These are phyloP conservation scores for Penicillium ucsense DNA, from an alignment of 495 filamentous ascomycete species.

Conservation along the genomic window DNA sequence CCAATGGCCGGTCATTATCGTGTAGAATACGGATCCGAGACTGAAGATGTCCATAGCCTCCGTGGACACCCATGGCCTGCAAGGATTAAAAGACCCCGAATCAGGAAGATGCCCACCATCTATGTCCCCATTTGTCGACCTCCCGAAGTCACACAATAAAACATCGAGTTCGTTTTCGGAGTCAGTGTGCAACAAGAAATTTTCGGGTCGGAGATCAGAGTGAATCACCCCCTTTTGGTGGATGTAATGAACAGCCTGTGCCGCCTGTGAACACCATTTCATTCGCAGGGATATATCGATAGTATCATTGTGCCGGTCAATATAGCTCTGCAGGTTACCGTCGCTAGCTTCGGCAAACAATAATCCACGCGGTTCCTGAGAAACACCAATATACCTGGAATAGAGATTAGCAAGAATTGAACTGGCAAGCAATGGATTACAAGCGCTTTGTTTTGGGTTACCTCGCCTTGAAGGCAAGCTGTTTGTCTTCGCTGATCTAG, in stretches of 20 bases:
- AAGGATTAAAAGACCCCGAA: slow-evolving; percentile 16
- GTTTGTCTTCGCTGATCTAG: too few species aligned
- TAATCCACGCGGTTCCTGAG: slow-evolving; percentile 8
- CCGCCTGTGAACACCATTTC: slow-evolving; percentile 16
- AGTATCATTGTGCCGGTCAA: slow-evolving; percentile 7
- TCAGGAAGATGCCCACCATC: slow-evolving; percentile 18
- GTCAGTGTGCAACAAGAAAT: slow-evolving; percentile 14
- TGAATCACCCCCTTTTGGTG: slow-evolving; percentile 15
- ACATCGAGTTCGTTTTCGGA: slow-evolving; percentile 8
- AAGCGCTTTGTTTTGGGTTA: too few species aligned
- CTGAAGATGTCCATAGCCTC: slow-evolving; percentile 17
- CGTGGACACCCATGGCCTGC: slow-evolving; percentile 8
- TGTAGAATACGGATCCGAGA: slow-evolving; percentile 20
- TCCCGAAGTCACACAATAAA: slow-evolving; percentile 20
- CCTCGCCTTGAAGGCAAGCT: too few species aligned
- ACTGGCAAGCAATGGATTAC: too few species aligned
- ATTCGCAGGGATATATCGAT: slow-evolving; percentile 9
- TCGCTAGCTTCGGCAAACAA: slow-evolving; percentile 11
- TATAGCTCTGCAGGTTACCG: slow-evolving; percentile 11
- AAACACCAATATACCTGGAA: slow-evolving; percentile 8
- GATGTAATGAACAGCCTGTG: slow-evolving; percentile 12
- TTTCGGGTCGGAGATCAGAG: slow-evolving; percentile 16
- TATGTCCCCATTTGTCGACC: slow-evolving; percentile 15
- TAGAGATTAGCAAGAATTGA: too few species aligned
- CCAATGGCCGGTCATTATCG: slow-evolving; percentile 22